These are phyloP conservation scores for Boeremia exigua DNA, from an alignment of 2,329 filamentous ascomycete species.

Conservation along the genomic window DNA sequence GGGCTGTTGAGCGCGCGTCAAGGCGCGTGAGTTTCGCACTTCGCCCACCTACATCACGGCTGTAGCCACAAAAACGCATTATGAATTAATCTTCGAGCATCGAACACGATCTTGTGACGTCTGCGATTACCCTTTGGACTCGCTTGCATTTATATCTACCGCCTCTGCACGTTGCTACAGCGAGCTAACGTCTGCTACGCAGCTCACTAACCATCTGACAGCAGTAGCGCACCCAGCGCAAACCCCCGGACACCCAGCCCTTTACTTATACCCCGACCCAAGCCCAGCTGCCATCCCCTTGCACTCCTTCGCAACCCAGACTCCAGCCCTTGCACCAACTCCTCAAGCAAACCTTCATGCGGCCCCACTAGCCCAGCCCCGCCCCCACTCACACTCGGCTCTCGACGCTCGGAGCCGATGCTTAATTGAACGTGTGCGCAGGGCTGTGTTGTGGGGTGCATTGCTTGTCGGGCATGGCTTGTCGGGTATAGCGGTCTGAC, in stretches of 20 bases:
- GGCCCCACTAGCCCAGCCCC: neutral
- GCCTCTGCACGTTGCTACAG: neutral
- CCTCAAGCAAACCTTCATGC: neutral
- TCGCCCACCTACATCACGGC: conserved; percentile 13
- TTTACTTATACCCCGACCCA: neutral
- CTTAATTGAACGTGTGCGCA: conserved; percentile 11
- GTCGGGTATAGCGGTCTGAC: neutral
- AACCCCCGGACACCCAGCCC: neutral
- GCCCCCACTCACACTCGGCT: neutral
- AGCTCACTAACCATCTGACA: neutral
- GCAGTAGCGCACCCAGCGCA: neutral
- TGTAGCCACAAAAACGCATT: conserved; percentile 19
- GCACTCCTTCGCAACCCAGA: neutral
- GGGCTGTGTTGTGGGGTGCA: conserved; percentile 3
- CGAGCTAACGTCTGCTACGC: neutral
- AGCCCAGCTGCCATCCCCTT: neutral
- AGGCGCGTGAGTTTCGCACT: conserved; percentile 16
- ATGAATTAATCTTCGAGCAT: conserved; percentile 15
- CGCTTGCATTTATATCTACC: too few relatives aligned
- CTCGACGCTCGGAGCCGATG: conserved; percentile 9
- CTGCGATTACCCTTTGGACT: neutral
- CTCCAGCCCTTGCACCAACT: neutral
- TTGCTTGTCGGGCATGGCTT: neutral
- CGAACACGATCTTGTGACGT: neutral
- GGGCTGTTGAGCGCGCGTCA: conserved; percentile 22